Conservation (phyloP, 805 yeast genomes). For the Metschnikowia lunata region DNA sequence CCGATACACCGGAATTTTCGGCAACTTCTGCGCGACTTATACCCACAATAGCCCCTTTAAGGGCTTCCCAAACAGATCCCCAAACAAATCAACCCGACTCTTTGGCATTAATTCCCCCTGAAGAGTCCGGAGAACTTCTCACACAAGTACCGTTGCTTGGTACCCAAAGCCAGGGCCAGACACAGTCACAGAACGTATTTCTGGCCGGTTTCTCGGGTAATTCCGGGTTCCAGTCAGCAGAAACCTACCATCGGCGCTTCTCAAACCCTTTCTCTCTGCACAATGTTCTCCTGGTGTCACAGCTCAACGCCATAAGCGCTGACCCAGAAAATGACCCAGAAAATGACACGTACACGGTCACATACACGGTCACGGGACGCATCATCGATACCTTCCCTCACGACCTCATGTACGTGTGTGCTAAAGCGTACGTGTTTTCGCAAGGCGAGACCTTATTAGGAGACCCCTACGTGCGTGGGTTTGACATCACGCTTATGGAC, state of each 20-base stretch:
- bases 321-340: too few relatives aligned
- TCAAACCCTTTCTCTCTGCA: too few relatives aligned
- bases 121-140: background rate
- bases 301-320: too few relatives aligned
- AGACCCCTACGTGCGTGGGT: conserved; percentile 24
- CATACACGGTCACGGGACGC: background rate
- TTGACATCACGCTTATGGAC: conserved; percentile 25
- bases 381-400: conserved; percentile 25
- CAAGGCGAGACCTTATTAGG: conserved; percentile 8
- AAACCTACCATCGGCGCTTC: background rate
- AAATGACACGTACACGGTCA: too few relatives aligned
- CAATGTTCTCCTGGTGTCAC: too few relatives aligned
- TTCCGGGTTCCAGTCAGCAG: background rate
- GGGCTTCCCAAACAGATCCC: too few relatives aligned
- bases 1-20: too few relatives aligned
- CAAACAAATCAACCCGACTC: too few relatives aligned
- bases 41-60: too few relatives aligned
- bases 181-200: background rate
- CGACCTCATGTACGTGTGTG: conserved; percentile 25
- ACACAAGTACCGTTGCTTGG: conserved; percentile 5
- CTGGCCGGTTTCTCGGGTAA: too few relatives aligned
- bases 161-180: background rate
- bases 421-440: conserved; percentile 21
- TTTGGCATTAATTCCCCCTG: too few relatives aligned
- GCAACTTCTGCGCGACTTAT: too few relatives aligned